Evolutionary conservation across 2,329 filamentous ascomycete genomes (phyloP).

Genomic region (Colletotrichum nymphaeae): DNA sequence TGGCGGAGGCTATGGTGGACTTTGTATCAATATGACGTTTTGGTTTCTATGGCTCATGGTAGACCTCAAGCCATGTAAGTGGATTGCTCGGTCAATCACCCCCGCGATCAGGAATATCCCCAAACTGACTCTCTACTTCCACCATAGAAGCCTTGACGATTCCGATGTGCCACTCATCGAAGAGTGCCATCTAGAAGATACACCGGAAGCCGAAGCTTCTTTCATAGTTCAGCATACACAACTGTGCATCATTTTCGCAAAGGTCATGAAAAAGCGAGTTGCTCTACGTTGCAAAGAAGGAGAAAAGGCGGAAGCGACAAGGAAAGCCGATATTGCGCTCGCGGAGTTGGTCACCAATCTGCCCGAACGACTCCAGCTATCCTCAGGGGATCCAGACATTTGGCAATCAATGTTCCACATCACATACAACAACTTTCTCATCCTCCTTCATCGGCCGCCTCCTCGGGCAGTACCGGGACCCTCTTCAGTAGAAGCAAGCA

Average conservation of each 20-base stretch:
- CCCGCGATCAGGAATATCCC: not conserved
- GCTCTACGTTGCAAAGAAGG: slow-evolving; percentile 31
- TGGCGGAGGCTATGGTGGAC: slow-evolving; percentile 55
- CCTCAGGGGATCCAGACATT: slow-evolving; percentile 36
- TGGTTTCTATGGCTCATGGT: slow-evolving; percentile 55
- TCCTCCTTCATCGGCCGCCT: slow-evolving; percentile 47
- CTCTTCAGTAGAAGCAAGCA: slow-evolving; percentile 33
- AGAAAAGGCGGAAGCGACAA: slow-evolving; percentile 42
- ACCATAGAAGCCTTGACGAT: slow-evolving; percentile 56
- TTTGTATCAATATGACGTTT: slow-evolving; percentile 51
- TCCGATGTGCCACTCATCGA: slow-evolving; percentile 59
- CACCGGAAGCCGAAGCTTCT: slow-evolving; percentile 49
- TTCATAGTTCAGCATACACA: slow-evolving; percentile 61
- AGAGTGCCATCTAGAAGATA: slow-evolving; percentile 56
- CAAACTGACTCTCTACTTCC: not conserved
- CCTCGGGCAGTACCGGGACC: slow-evolving; percentile 31
- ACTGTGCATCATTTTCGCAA: slow-evolving; percentile 61
- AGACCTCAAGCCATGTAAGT: slow-evolving; percentile 60
- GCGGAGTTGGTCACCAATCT: slow-evolving; percentile 44
- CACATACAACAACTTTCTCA: slow-evolving; percentile 48
- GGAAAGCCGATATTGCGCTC: slow-evolving; percentile 45
- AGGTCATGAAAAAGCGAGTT: slow-evolving; percentile 43
- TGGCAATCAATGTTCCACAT: slow-evolving; percentile 49
- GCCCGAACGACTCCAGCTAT: slow-evolving; percentile 42
- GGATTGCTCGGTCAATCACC: too few relatives aligned